Base-by-base conservation (phyloP, 2,329 filamentous ascomycete genomes). In the Fusarium sp. region DNA sequence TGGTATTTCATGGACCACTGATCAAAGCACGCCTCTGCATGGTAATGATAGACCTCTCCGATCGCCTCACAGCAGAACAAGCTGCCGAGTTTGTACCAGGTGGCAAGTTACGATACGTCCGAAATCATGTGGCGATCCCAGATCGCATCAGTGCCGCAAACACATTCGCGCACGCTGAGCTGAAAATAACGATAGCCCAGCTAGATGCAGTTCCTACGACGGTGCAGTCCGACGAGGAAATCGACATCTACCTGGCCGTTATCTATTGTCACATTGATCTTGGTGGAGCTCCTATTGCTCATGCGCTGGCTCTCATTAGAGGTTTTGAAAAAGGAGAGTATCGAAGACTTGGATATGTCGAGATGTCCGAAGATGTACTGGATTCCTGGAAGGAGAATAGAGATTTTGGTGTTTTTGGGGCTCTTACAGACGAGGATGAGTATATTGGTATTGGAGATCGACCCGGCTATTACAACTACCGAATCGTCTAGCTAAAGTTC, bases 21-120 rank as follows among this genome's bases (percentile, higher is more conserved):
- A 60, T 70, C 31, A 66, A 69, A 37, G 61, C 52, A 15, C 56
- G 66, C 8, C 66, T 69, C 37, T 49, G 49, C 8, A 18, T 67
- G n/a, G 28, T 50, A 11, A 46, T 57, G 36, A 41, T 62, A 46
- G 66, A 69, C 15, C 56, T 69, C 13, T 52, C 66, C 2, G 52
- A 30, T 23, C 56, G 36, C 4, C 58, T 69, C 16, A 69, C 66
- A 6, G 41, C 44, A 28, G 44, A 66, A 15, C 66, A 69, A 33
- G 66, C 66, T 42, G 57, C 57, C 37, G 61, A 69, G 42, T 69
- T 69, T 44, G 47, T 69, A 13, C 62, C 66, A 49, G 66, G 66
- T 4, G 66, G 66, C 2, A 66, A 34, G 15, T 31, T 69, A 23
- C 56, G 66, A 23, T 69, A 57, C 44, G 52, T 67, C 10, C 20